phyloP scores from a whole-genome alignment of 2,329 filamentous ascomycete genomes.

The Graphilbum sp. region DNA sequence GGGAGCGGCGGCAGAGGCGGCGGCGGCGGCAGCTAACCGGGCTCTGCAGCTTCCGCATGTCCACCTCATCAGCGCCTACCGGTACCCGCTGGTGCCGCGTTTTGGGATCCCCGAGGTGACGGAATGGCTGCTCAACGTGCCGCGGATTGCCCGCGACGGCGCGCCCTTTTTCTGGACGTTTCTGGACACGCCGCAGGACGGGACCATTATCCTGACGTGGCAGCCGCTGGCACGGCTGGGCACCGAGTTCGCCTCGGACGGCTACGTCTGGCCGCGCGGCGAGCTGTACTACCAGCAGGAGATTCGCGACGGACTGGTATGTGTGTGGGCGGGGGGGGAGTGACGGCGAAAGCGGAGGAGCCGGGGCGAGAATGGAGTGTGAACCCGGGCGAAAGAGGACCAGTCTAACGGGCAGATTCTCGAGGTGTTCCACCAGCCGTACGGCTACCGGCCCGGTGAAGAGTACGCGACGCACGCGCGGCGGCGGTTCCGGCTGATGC shows the following conservation, averaged over 20 bases:
- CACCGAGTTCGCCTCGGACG: constrained; percentile 73
- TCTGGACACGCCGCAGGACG: constrained; percentile 66
- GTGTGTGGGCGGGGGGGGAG: constrained; percentile 9
- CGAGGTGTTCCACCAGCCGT: constrained; percentile 74
- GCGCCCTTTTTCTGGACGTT: constrained; percentile 90
- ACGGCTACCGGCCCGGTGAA: constrained; percentile 61
- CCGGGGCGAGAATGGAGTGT: not conserved
- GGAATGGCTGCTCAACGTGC: constrained; percentile 68
- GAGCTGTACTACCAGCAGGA: constrained; percentile 67
- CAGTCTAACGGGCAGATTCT: constrained; percentile 41
- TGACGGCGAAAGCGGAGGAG: not conserved
- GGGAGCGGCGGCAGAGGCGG: no score
- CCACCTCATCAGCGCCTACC: constrained; percentile 71
- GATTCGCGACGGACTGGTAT: constrained; percentile 41
- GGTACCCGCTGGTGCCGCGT: constrained; percentile 58
- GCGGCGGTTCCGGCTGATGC: constrained; percentile 69
- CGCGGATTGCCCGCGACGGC: constrained; percentile 68
- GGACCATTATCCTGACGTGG: constrained; percentile 74
- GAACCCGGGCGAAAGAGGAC: not conserved
- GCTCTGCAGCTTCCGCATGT: constrained; percentile 76
- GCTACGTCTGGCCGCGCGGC: constrained; percentile 75
- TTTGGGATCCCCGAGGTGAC: constrained; percentile 64
- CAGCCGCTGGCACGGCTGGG: constrained; percentile 59
- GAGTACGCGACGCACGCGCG: constrained; percentile 60
- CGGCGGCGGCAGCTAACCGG: no score